Evolutionary conservation across 441 rosid genomes (phyloP), one percentile per base, ranked within the genome.

Genomic region (Croton laevigatus): DNA sequence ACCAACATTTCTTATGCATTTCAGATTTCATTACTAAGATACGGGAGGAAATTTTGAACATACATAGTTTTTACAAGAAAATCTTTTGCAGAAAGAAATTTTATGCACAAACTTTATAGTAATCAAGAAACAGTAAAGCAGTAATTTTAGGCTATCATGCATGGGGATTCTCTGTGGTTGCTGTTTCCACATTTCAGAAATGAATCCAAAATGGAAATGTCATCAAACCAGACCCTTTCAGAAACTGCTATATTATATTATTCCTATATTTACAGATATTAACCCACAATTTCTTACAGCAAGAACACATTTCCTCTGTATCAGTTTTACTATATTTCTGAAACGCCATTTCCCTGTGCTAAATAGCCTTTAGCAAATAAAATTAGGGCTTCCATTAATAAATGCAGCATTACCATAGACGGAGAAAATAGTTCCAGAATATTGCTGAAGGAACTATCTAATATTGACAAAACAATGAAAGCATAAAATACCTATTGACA

Each of bases 401-500:
- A 3, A 38, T 40, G 42, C 49, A 27, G 7, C 27, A 17, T 62
- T 42, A 36, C n/a, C 42, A 54, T 10, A 59, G 3, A n/a, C 3
- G 3, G 17, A 51, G 59, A 72, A 34, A 22, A 51, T 12, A 20
- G 55, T 34, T 32, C 32, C 34, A 10, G 12, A 38, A 3, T 19
- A 53, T 6, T 4, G 6, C 45, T 37, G 22, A 53, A 22, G 16
- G 17, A 57, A 22, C 36, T 23, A 64, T 22, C 2, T 48, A 17
- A 23, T 51, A 5, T 23, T 38, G 44, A 49, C 44, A 19, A 44
- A 71, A 46, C 5, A 10, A 8, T 34, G 27, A 44, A 69, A 76
- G 20, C 42, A 72, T 58, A 48, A 19, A 32, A 66, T 83, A 91
- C 98, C 97, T 90, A 62, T 89, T 88, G 62, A 94, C 96, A 65